phyloP scores from a whole-genome alignment of 306 rosid genomes.

The Medicago arabica region DNA sequence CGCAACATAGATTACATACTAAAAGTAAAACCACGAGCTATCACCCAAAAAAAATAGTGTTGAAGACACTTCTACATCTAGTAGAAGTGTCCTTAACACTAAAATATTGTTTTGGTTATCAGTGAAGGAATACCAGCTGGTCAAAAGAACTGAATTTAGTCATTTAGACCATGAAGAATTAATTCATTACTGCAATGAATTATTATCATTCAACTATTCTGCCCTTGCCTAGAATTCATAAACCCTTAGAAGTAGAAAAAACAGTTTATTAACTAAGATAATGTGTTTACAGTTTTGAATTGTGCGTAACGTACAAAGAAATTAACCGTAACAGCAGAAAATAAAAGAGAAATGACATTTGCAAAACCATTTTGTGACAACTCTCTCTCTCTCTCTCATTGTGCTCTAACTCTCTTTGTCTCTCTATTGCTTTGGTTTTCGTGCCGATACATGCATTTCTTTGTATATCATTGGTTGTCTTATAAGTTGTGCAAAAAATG shows the following conservation, averaged over 20 bases:
- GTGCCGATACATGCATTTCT: too few species aligned
- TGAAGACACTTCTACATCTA: not conserved
- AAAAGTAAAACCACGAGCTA: constrained; percentile 11
- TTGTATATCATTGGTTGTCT: too few species aligned
- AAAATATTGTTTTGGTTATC: too few species aligned
- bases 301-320: not conserved
- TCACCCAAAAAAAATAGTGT: not conserved
- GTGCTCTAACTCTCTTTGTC: too few species aligned
- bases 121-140: not conserved
- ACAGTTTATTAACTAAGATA: not conserved
- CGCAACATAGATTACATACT: not conserved
- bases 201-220: not conserved
- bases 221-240: not conserved
- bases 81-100: too few species aligned
- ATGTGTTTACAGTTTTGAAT: not conserved
- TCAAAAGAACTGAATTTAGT: not conserved
- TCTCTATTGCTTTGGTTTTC: too few species aligned
- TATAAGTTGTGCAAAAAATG: too few species aligned
- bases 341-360: not conserved
- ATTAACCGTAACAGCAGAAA: constrained; percentile 9
- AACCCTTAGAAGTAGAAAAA: not conserved
- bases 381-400: too few species aligned
- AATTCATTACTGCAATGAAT: not conserved
- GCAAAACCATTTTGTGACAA: too few species aligned
- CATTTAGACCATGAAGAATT: constrained; percentile 2